phyloP scores from a whole-genome alignment of 2,329 filamentous ascomycete species.

The Bipolaris zeicola region DNA sequence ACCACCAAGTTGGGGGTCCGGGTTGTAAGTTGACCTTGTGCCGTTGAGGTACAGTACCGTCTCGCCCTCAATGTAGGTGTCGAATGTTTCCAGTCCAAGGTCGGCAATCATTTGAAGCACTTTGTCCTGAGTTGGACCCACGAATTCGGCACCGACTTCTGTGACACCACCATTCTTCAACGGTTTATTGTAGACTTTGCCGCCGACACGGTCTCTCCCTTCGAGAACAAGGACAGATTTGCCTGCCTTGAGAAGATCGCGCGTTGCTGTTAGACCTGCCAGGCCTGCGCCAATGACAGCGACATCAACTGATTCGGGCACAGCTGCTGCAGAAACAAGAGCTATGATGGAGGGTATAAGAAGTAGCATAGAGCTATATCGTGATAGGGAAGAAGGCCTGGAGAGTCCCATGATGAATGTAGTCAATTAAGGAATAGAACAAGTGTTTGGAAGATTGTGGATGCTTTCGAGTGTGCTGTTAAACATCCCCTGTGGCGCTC shows the following conservation, averaged over 20 bases:
- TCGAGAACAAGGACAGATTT: conserved; percentile 56
- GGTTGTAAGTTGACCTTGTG: conserved; percentile 14
- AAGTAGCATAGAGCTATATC: background rate
- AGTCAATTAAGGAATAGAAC: background rate
- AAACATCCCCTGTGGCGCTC: too few species aligned
- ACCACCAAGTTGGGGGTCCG: conserved; percentile 17
- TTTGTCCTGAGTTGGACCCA: conserved; percentile 31
- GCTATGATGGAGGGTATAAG: background rate
- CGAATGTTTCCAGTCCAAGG: conserved; percentile 25
- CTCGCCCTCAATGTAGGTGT: conserved; percentile 20
- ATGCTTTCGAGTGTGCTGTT: too few species aligned
- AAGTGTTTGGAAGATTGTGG: too few species aligned
- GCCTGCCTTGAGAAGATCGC: conserved; percentile 48
- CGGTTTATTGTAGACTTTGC: conserved; percentile 53
- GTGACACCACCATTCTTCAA: conserved; percentile 28
- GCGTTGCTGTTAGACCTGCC: conserved; percentile 31
- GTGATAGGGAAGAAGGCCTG: background rate
- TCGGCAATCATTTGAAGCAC: conserved; percentile 23
- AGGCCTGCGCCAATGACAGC: conserved; percentile 56
- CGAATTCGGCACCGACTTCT: conserved; percentile 31
- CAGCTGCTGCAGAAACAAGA: background rate
- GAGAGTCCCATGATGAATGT: background rate
- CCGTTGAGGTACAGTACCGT: conserved; percentile 24
- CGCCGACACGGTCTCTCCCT: conserved; percentile 57
- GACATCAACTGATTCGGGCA: conserved; percentile 23